phyloP scores from a whole-genome alignment of 257 asterid species.

The Craterostigma plantagineum region DNA sequence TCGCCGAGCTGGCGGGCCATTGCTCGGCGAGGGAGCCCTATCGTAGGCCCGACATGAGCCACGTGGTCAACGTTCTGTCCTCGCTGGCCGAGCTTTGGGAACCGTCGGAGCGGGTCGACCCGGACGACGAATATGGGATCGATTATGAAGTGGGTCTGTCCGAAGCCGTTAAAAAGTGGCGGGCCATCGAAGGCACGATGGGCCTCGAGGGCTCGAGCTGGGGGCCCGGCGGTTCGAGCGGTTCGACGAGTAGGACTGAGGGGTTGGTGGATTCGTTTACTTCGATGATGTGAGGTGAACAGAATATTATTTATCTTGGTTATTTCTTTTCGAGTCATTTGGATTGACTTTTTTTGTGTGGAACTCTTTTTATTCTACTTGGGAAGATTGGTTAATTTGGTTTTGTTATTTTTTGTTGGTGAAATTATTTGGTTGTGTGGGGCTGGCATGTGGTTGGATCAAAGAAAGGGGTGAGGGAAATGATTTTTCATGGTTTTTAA shows the following conservation, averaged over 20 bases:
- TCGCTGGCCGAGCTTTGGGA: conserved; percentile 74
- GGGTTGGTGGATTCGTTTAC: conserved; percentile 71
- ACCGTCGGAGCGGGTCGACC: conserved; percentile 50
- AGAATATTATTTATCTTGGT: too few relatives aligned
- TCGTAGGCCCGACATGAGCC: conserved; percentile 78
- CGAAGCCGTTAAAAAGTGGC: conserved; percentile 79
- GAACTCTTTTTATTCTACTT: too few relatives aligned
- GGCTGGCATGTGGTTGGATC: too few relatives aligned
- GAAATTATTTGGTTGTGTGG: too few relatives aligned
- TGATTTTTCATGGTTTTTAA: too few relatives aligned
- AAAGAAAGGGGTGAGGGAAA: too few relatives aligned
- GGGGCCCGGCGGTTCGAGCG: conserved; percentile 28
- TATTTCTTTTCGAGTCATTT: too few relatives aligned
- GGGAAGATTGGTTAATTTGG: too few relatives aligned
- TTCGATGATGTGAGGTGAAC: conserved; percentile 55
- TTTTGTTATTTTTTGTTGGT: too few relatives aligned
- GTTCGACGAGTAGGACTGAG: conserved; percentile 35
- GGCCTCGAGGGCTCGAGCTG: conserved; percentile 33
- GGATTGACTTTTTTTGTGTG: too few relatives aligned
- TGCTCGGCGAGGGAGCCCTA: conserved; percentile 61
- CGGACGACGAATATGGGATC: conserved; percentile 67
- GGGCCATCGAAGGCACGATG: conserved; percentile 55
- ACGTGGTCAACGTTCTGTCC: conserved; percentile 60
- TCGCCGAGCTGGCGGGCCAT: conserved; percentile 69
- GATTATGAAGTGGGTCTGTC: conserved; percentile 63